A percentile compares a stretch with the other conserved stretches of the same genome.
Conservation (phyloP, 768 basidiomycete species). For the Tylopilus plumbeoviolaceoides region DNA sequence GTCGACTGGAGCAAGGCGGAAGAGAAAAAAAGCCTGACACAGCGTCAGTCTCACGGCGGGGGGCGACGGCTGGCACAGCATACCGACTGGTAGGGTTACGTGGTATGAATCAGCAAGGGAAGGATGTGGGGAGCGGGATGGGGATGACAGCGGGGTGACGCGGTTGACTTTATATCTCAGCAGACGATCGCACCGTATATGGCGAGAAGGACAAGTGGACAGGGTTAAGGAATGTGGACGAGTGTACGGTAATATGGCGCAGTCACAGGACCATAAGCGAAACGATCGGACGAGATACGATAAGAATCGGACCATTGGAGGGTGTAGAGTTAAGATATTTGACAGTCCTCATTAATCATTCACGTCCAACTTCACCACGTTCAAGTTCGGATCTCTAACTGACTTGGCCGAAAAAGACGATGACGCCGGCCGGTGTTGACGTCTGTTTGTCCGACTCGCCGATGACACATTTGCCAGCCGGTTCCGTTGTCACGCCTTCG, state of each 20-base stretch:
- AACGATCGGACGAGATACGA: constrained; percentile 30
- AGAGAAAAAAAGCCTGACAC: constrained; percentile 4
- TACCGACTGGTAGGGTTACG: constrained; percentile 7
- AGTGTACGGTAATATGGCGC: constrained; percentile 5
- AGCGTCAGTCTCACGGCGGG: constrained; percentile 2
- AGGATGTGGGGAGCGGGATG: constrained; percentile 8
- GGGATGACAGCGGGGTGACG: constrained; percentile 11
- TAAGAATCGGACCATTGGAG: constrained; percentile 20
- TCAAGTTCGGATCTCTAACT: too few species aligned
- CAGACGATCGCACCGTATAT: constrained; percentile 13
- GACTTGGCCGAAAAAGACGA: too few species aligned
- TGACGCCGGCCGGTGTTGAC: constrained; percentile 23
- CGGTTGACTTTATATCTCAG: constrained; percentile 31
- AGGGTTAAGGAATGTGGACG: constrained; percentile 7
- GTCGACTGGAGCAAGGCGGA: constrained; percentile 6
- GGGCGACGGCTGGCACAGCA: constrained; percentile 7
- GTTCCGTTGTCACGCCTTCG: constrained; percentile 20
- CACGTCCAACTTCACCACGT: too few species aligned
- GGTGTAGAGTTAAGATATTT: not conserved
- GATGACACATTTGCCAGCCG: constrained; percentile 17
- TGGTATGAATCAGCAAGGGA: constrained; percentile 2
- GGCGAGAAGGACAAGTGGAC: constrained; percentile 6
- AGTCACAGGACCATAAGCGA: constrained; percentile 31
- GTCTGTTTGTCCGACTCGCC: constrained; percentile 17
- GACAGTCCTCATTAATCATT: not conserved